These are phyloP conservation scores for Boletus rex-veris DNA, from an alignment of 768 basidiomycete species.

Conservation along the genomic window DNA sequence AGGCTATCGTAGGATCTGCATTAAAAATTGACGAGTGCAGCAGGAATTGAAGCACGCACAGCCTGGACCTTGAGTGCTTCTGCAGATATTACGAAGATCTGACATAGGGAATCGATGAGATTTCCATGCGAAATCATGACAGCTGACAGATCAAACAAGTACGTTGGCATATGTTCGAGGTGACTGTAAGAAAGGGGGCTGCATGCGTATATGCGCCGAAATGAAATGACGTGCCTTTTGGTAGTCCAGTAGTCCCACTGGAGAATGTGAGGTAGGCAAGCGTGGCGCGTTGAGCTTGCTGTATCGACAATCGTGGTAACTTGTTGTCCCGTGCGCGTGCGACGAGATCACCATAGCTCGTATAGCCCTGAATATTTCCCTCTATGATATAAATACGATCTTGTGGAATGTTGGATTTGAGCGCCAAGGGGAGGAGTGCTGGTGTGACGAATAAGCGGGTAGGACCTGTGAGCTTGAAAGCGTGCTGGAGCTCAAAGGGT, in stretches of 20 bases:
- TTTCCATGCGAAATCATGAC: slow-evolving; percentile 77
- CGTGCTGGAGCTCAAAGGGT: slow-evolving; percentile 51
- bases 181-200: not conserved
- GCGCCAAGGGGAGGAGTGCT: slow-evolving; percentile 39
- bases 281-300: slow-evolving; percentile 47
- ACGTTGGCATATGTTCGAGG: not conserved
- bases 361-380: slow-evolving; percentile 39
- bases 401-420: slow-evolving; percentile 35
- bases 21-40: not conserved
- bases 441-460: slow-evolving; percentile 56
- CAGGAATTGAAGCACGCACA: slow-evolving; percentile 30
- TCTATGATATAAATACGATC: slow-evolving; percentile 49
- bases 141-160: slow-evolving; percentile 34
- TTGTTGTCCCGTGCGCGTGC: slow-evolving; percentile 35
- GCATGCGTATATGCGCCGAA: too few relatives aligned
- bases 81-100: slow-evolving; percentile 33
- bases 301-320: slow-evolving; percentile 40
- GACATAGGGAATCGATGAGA: slow-evolving; percentile 42
- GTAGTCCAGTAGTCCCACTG: slow-evolving; percentile 73
- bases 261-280: slow-evolving; percentile 73
- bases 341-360: slow-evolving; percentile 45
- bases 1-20: slow-evolving; percentile 28
- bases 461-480: slow-evolving; percentile 43
- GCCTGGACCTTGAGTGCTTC: slow-evolving; percentile 34
- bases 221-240: slow-evolving; percentile 50